phyloP scores from a whole-genome alignment of 106 monocot genomes.

The Dendrobium officinale region DNA sequence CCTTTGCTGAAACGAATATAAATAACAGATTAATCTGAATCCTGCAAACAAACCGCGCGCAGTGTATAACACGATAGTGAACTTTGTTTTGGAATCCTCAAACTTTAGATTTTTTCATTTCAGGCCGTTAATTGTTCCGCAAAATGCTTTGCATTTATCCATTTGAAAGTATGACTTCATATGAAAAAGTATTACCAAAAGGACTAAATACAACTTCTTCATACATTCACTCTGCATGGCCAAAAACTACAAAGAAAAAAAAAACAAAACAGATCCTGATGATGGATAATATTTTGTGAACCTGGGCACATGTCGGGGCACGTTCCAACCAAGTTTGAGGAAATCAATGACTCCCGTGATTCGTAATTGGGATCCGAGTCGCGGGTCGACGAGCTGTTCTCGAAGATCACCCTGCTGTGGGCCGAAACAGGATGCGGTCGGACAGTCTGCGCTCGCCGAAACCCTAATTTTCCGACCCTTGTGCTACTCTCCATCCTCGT shows the following conservation, averaged over 20 bases:
- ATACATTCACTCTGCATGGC: background rate
- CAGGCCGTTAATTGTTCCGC: background rate
- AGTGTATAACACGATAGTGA: background rate
- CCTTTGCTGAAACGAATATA: constrained; percentile 43
- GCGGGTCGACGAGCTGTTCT: background rate
- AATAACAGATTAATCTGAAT: constrained; percentile 6
- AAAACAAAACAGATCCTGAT: background rate
- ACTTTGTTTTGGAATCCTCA: background rate
- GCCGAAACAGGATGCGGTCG: background rate
- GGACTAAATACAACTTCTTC: background rate
- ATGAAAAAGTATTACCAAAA: background rate
- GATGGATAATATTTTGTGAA: background rate
- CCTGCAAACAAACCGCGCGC: background rate
- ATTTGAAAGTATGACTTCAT: background rate
- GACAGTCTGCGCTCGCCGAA: background rate
- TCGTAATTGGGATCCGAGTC: background rate
- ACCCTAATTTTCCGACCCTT: background rate
- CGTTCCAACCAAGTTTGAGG: constrained; percentile 13
- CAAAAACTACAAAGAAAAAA: background rate
- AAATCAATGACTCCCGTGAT: background rate
- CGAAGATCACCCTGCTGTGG: background rate
- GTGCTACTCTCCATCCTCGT: background rate
- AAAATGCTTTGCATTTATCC: background rate
- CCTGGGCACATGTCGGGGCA: constrained; percentile 30
- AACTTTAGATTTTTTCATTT: background rate